phyloP scores from a whole-genome alignment of 805 yeast genomes.

The Saccharomyces paradoxus region DNA sequence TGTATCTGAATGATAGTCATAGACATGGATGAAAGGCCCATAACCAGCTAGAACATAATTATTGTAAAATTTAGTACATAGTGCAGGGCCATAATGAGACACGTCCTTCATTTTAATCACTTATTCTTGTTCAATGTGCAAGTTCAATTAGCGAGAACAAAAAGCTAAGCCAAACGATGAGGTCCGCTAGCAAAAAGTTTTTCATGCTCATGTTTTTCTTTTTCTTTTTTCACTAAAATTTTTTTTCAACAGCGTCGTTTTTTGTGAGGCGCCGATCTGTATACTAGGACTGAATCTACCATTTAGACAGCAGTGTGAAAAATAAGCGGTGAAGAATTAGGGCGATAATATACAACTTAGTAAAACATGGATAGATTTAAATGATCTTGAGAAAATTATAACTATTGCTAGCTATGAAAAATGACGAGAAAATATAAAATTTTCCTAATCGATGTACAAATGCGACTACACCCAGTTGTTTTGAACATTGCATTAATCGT shows the following conservation, averaged over 20 bases:
- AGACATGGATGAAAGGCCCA: slow-evolving; percentile 59
- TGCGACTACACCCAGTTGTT: too few relatives aligned
- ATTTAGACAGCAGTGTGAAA: neutral
- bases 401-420: too few relatives aligned
- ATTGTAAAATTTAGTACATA: slow-evolving; percentile 44
- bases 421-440: too few relatives aligned
- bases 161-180: neutral
- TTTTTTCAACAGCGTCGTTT: neutral
- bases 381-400: too few relatives aligned
- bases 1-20: slow-evolving; percentile 35
- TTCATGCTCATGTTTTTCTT: neutral
- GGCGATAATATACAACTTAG: too few relatives aligned
- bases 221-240: neutral
- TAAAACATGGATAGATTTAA: too few relatives aligned
- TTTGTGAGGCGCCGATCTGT: neutral
- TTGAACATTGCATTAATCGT: too few relatives aligned
- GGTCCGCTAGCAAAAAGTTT: neutral
- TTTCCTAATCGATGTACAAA: too few relatives aligned
- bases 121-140: neutral
- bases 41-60: slow-evolving; percentile 49
- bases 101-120: slow-evolving; percentile 10
- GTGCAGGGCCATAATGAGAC: slow-evolving; percentile 55
- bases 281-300: neutral
- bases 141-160: neutral
- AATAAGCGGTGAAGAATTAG: neutral